Percentiles rank a stretch among this genome's conserved stretches.
Evolutionary conservation across 176 grass and related monocot species (phyloP).

Genomic region (Cenchrus purpureus): DNA sequence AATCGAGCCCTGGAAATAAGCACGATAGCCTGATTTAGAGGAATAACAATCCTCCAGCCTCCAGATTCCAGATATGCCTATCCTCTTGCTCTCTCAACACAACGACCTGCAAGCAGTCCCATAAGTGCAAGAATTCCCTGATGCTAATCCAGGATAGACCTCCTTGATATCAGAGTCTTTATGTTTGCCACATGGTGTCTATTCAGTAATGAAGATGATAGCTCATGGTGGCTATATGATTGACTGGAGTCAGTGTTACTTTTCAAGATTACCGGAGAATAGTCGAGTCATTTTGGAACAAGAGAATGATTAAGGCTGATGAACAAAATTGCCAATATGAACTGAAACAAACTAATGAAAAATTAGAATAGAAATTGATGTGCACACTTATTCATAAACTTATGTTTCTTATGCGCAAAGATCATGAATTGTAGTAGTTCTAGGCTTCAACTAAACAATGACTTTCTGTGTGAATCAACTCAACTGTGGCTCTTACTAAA

Average conservation of each 20-base stretch:
- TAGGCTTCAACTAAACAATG: conserved; percentile 23
- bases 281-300: background rate
- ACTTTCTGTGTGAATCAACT: background rate
- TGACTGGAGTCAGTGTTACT: background rate
- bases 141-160: too few relatives aligned
- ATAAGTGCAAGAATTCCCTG: too few relatives aligned
- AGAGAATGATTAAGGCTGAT: background rate
- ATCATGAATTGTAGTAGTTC: background rate
- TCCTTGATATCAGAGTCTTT: background rate
- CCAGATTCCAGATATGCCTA: too few relatives aligned
- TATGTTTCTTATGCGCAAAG: conserved; percentile 11
- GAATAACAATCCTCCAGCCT: too few relatives aligned
- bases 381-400: conserved; percentile 1
- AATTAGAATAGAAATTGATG: background rate
- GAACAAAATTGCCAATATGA: conserved; percentile 25
- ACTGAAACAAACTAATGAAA: background rate
- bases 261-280: background rate
- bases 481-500: conserved; percentile 4
- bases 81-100: too few relatives aligned
- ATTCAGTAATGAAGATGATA: background rate
- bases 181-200: background rate
- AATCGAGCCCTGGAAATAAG: too few relatives aligned
- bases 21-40: too few relatives aligned
- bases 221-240: background rate
- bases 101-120: too few relatives aligned